These are phyloP conservation scores for Fusarium lateritium DNA, from an alignment of 2,329 filamentous ascomycete genomes.

Conservation along the genomic window DNA sequence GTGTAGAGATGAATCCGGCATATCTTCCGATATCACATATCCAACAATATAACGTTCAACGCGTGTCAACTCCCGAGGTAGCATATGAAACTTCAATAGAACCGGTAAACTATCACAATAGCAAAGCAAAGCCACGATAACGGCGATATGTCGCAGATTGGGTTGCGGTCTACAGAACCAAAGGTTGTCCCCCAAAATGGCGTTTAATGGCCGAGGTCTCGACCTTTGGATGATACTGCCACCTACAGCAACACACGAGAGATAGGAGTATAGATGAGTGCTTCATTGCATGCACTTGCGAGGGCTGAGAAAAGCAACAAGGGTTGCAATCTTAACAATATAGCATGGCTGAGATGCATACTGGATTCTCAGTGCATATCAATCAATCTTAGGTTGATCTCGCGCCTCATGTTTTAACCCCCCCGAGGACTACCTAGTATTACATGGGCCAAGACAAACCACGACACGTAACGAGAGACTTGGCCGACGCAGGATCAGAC, in stretches of 20 bases:
- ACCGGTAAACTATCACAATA: too few species aligned
- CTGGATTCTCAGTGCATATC: too few species aligned
- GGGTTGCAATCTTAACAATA: slow-evolving; percentile 12
- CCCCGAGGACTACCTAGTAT: neutral
- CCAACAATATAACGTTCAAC: neutral
- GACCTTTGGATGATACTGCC: slow-evolving; percentile 3
- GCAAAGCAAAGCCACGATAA: slow-evolving; percentile 25
- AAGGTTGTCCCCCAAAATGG: slow-evolving; percentile 10
- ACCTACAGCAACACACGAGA: slow-evolving; percentile 3
- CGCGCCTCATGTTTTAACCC: too few species aligned
- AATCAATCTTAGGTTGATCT: too few species aligned
- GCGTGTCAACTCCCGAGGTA: slow-evolving; percentile 1
- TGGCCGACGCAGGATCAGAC: slow-evolving; percentile 14
- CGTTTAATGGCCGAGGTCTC: slow-evolving; percentile 9
- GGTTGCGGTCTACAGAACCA: neutral
- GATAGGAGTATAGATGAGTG: neutral
- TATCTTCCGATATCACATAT: slow-evolving; percentile 29
- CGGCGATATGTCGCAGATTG: slow-evolving; percentile 16
- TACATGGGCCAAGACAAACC: slow-evolving; percentile 34
- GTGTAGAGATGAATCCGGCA: slow-evolving; percentile 16
- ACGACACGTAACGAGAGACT: slow-evolving; percentile 24
- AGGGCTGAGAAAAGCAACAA: slow-evolving; percentile 16
- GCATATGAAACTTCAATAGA: slow-evolving; percentile 5
- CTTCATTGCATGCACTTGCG: too few species aligned
- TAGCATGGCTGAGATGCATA: neutral